Evolutionary conservation across 108 stramenopile genomes (phyloP), one percentile per base, ranked within the genome.

Genomic region (Cylindrotheca closterium): DNA sequence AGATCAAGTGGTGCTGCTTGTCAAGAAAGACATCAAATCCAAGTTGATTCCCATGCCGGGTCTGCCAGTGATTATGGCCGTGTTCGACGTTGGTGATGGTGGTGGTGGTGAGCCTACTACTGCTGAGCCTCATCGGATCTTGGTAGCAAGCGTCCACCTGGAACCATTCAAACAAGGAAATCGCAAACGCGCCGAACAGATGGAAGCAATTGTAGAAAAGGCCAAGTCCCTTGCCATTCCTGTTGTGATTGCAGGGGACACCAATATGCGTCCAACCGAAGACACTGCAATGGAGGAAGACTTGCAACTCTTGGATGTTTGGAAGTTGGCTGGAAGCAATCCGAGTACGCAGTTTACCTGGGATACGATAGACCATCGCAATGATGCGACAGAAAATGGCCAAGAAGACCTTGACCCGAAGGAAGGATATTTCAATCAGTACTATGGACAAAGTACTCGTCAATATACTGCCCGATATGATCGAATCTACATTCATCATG

Each of bases 201-300:
- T 60, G 22, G 42, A 46, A 29, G 42, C 18, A 21, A 46, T 60
- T 37, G 7, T 29, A 19, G n/a, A 23, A 23, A 0, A 2, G 23
- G 45, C 59, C 10, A 17, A 22, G 45, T 23, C n/a, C 7, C 3
- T 7, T 12, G 10, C 17, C 5, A 29, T 42, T 1, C 51, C 60
- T 12, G 7, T 70, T 27, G 34, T 70, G 5, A 24, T 70, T 33
- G 60, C 60, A 3, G 68, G 68, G 7, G 68, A 70, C 29, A 70
- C 60, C 45, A 70, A 70, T 30, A 70, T 70, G 68, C n/a, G 68
- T 52, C 25, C n/a, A 0, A 17, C 27, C 3, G 68, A 70, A 42
- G 60, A 70, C 28, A 19, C 0, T 24, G 30, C 26, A 21, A 56
- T 61, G 60, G 68, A 70, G 45, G 30, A 29, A 4, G 10, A 60